These are phyloP conservation scores for Candida railenensis DNA, from an alignment of 805 yeast species.

Conservation along the genomic window DNA sequence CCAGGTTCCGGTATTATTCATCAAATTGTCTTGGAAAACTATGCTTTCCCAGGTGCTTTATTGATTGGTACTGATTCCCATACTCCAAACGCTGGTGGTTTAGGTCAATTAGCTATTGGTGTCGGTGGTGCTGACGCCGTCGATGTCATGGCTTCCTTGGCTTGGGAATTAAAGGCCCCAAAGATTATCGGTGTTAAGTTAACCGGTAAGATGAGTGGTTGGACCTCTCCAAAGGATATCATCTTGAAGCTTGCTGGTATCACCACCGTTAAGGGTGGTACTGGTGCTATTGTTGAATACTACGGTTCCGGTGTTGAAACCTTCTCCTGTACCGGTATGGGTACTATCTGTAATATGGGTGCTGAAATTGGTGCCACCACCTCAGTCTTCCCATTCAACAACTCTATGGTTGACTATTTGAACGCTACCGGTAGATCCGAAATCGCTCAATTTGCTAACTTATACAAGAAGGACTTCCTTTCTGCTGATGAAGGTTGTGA, in stretches of 20 bases:
- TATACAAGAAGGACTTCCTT: constrained; percentile 59
- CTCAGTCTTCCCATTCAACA: constrained; percentile 94
- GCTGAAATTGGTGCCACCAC: constrained; percentile 99
- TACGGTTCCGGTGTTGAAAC: constrained; percentile 93
- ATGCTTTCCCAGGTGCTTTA: constrained; percentile 96
- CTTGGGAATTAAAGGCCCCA: constrained; percentile 99
- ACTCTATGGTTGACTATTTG: constrained; percentile 83
- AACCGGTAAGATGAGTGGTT: constrained; percentile 87
- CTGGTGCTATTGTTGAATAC: constrained; percentile 95
- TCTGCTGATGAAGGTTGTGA: constrained; percentile 90
- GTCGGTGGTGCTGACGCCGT: constrained; percentile 99
- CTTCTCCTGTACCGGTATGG: constrained; percentile 98
- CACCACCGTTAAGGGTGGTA: constrained; percentile 96
- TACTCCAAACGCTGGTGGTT: constrained; percentile 98
- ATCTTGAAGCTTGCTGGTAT: constrained; percentile 91
- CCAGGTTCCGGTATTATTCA: constrained; percentile 99
- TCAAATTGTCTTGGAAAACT: constrained; percentile 94
- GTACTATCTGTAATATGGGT: constrained; percentile 99
- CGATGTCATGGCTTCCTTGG: constrained; percentile 88
- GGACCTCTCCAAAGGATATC: constrained; percentile 97
- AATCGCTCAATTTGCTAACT: constrained; percentile 77
- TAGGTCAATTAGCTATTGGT: constrained; percentile 97
- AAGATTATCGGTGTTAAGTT: constrained; percentile 92
- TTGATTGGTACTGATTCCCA: constrained; percentile 97
- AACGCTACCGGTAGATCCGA: constrained; percentile 82